These are phyloP conservation scores for Didymella lethalis DNA, from an alignment of 2,329 filamentous ascomycete species.

Conservation along the genomic window DNA sequence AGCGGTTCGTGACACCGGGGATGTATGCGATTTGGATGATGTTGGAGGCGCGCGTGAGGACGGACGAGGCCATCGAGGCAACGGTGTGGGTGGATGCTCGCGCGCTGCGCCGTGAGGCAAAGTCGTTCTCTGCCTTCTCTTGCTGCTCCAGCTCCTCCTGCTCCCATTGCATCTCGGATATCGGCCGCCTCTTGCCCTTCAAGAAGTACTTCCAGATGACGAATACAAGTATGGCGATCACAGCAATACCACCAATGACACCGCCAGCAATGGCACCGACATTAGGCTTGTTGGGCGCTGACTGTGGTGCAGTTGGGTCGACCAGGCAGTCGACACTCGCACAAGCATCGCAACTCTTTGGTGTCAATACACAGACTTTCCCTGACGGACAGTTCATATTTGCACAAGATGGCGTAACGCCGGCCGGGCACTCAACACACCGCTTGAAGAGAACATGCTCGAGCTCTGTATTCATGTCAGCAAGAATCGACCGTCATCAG, in stretches of 20 bases:
- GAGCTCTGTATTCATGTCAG: slow-evolving; percentile 40
- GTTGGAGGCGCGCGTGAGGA: slow-evolving; percentile 94
- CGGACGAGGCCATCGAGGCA: slow-evolving; percentile 91
- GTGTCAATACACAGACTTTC: slow-evolving; percentile 67
- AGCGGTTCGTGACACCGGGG: slow-evolving; percentile 92
- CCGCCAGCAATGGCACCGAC: slow-evolving; percentile 89
- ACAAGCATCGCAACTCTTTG: slow-evolving; percentile 67
- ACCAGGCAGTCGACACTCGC: slow-evolving; percentile 63
- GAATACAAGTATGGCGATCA: slow-evolving; percentile 77
- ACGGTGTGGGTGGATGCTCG: slow-evolving; percentile 85
- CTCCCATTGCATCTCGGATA: slow-evolving; percentile 64
- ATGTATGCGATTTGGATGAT: slow-evolving; percentile 99
- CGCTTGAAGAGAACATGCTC: slow-evolving; percentile 60
- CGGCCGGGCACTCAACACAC: slow-evolving; percentile 65
- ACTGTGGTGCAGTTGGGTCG: slow-evolving; percentile 45
- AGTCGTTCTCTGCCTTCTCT: slow-evolving; percentile 66
- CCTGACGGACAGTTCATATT: slow-evolving; percentile 57
- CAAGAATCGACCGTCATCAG: not conserved
- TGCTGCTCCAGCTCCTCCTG: slow-evolving; percentile 62
- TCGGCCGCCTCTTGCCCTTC: slow-evolving; percentile 75
- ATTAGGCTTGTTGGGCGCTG: slow-evolving; percentile 61
- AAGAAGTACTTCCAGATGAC: slow-evolving; percentile 88
- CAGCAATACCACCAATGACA: slow-evolving; percentile 82
- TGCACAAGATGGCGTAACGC: slow-evolving; percentile 64
- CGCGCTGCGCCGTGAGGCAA: slow-evolving; percentile 64